A percentile compares a stretch with the other conserved stretches of the same genome.
Conservation (phyloP, 2,329 filamentous ascomycete genomes). For the Diaporthe ilicicola region DNA sequence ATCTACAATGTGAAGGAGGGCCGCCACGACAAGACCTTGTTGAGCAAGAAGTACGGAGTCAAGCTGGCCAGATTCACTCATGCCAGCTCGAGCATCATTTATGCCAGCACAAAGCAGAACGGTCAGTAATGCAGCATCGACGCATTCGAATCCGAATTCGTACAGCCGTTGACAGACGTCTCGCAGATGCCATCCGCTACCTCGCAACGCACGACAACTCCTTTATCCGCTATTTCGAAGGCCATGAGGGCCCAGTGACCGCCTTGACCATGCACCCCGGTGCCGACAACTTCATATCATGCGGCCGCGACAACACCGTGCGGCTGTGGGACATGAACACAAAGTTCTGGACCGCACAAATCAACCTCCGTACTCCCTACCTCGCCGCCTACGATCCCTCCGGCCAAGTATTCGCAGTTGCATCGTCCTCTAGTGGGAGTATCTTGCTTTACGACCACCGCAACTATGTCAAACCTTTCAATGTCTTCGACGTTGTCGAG, state of each 20-base stretch:
- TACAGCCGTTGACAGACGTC: not conserved
- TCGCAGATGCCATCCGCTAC: conserved; percentile 79
- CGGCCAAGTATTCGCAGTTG: conserved; percentile 89
- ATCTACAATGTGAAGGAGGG: conserved; percentile 95
- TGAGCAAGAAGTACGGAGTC: conserved; percentile 96
- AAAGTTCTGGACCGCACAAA: conserved; percentile 79
- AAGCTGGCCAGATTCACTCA: conserved; percentile 96
- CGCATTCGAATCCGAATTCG: no score
- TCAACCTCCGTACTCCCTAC: conserved; percentile 82
- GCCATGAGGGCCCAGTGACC: conserved; percentile 86
- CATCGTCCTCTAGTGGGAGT: conserved; percentile 79
- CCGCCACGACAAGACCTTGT: conserved; percentile 84
- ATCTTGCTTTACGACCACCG: conserved; percentile 92
- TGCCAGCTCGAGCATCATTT: conserved; percentile 88
- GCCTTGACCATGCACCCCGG: conserved; percentile 85
- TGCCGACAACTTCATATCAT: conserved; percentile 90
- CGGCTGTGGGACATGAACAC: conserved; percentile 89
- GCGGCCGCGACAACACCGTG: conserved; percentile 89
- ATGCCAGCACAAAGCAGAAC: conserved; percentile 95
- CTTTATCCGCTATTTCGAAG: conserved; percentile 95
- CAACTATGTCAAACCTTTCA: conserved; percentile 94
- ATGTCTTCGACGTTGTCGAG: conserved; percentile 81
- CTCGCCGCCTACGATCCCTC: conserved; percentile 92
- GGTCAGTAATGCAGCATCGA: conserved; percentile 54
- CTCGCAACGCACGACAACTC: conserved; percentile 94